phyloP scores from a whole-genome alignment of 2,329 filamentous ascomycete species.

The Byssoonygena ceratinophila region DNA sequence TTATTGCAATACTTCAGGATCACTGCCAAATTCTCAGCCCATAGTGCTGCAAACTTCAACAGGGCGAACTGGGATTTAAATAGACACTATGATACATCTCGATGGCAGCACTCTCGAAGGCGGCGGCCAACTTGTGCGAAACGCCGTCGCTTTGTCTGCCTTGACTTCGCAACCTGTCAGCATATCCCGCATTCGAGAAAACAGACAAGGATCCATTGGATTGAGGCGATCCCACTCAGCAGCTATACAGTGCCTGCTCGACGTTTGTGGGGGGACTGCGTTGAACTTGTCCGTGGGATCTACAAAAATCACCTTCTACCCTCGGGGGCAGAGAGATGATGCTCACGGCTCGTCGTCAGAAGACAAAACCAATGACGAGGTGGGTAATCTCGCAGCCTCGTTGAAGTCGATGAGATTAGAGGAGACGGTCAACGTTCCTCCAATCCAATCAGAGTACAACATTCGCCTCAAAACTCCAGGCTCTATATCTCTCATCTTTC shows the following conservation, averaged over 20 bases:
- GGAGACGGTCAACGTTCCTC: not conserved
- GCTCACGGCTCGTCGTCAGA: not conserved
- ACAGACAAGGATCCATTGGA: conserved; percentile 40
- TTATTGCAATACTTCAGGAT: no score
- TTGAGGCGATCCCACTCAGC: conserved; percentile 50
- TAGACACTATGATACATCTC: conserved; percentile 28
- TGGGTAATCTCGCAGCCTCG: not conserved
- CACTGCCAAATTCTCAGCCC: no score
- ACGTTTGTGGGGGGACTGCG: conserved; percentile 38
- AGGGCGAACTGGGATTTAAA: no score
- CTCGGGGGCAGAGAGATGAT: conserved; percentile 14
- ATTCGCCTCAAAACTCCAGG: conserved; percentile 43
- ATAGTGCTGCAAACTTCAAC: no score
- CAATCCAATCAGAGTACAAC: conserved; percentile 26
- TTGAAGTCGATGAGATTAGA: conserved; percentile 8
- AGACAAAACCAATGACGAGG: not conserved
- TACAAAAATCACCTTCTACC: conserved; percentile 27
- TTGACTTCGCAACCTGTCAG: conserved; percentile 42
- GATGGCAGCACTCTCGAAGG: conserved; percentile 51
- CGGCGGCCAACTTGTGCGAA: conserved; percentile 51
- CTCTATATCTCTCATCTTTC: conserved; percentile 46
- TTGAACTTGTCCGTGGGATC: conserved; percentile 30
- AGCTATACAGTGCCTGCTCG: conserved; percentile 43
- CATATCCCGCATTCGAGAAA: conserved; percentile 46
- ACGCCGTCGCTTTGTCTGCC: conserved; percentile 46